Evolutionary conservation across 306 rosid species (phyloP), one percentile per base, ranked within the genome.

Genomic region (Comarum palustre): DNA sequence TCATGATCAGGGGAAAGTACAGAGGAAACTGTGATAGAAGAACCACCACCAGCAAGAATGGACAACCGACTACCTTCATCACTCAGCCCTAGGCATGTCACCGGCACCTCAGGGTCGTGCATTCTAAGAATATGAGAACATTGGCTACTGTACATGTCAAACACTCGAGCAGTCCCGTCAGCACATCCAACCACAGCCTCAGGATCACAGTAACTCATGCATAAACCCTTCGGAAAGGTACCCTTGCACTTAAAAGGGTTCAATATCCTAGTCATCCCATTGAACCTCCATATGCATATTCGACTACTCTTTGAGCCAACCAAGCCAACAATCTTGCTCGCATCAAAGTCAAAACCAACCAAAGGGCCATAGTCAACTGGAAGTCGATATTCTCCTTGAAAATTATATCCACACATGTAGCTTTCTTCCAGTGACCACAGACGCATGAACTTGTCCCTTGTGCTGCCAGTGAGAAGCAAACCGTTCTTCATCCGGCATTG

Each of bases 181-280:
- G 64, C 64, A 58, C 64, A 58, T 58, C 64, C 64, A 58, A 58
- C 20, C 20, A 58, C 64, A 27, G 64, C 64, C 64, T 58, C 64
- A 1, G 38, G 64, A 29, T 27, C 64, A 13, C n/a, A 58, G 64
- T 58, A 58, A 0, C 64, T 15, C 64, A 58, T 29, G 38, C 64
- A 58, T 29, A 58, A 25, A 25, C 64, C 64, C 38, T 13, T 58
- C 10, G 39, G 64, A 58, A 55, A 55, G 17, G 32, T 24, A 24
- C 32, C 32, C 34, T 55, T 24, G 27, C 31, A 55, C 61, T 55
- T 55, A 9, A 55, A 55, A 0, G 39, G 64, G 5, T 14, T 14
- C 9, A 29, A 58, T 13, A 58, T 13, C n/a, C n/a, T 29, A 58
- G 64, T 27, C 38, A 58, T 12, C 9, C 38, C 64, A 58, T 6